Evolutionary conservation across 106 monocot species (phyloP), one percentile per base, ranked within the genome.

Genomic region (Phalaenopsis equestris): DNA sequence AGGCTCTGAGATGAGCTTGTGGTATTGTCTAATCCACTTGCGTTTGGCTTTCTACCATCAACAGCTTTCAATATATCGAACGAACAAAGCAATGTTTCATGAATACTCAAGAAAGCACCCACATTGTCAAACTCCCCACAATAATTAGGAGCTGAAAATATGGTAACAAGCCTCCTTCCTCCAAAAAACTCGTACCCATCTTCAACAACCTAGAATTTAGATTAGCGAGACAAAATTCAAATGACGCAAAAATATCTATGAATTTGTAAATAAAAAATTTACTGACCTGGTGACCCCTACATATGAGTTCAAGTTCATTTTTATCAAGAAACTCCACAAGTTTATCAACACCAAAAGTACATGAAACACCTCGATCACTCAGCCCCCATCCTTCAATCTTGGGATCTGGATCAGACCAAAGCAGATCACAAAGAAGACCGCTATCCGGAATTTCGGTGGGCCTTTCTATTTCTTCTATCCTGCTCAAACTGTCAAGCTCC

Each of bases 181-280:
- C 90, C 92, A 74, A 93, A 93, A 77, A 91, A 91, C 77, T 91
- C 89, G 18, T 91, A 91, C 48, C 91, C 91, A 77, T 91, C 91
- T 75, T 91, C 91, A 64, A 91, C 89, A 37, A 91, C 91, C 91
- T 91, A 8, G 38, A 81, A 61, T 37, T 30, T 17, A 70, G 61
- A 68, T 42, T 41, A 45, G 12, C 9, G 19, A 42, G 43, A 48
- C 6, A 2, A 75, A 75, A 9, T 41, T 24, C 9, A 38, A 17
- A 73, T 14, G 38, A 41, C 21, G n/a, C 24, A 23, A 67, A 74
- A 11, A 56, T n/a, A 49, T 9, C 47, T 36, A 73, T 57, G 9
- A 4, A 52, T 56, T 23, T 24, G 8, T 49, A 17, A 82, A 68
- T 67, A 52, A 17, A 56, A 80, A 12, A 21, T 1, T 21, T 46